These are phyloP conservation scores for Prototheca cutis DNA, from an alignment of 163 green algal genomes.

Conservation along the genomic window DNA sequence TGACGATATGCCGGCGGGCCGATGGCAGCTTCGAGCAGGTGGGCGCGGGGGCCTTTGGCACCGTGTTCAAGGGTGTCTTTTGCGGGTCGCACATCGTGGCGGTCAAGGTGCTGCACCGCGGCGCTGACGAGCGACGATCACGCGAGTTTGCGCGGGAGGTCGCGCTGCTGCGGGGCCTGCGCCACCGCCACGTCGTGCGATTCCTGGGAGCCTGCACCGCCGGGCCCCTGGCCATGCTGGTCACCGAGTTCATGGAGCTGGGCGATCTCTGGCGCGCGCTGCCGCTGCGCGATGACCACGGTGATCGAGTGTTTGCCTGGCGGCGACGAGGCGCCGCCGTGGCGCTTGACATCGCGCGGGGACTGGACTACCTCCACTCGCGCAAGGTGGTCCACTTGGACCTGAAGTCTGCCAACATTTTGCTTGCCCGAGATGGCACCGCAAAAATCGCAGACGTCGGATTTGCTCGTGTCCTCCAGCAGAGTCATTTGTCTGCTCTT, in stretches of 20 bases:
- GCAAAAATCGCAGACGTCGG: slow-evolving; percentile 46
- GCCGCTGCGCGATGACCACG: slow-evolving; percentile 9
- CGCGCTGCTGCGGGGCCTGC: slow-evolving; percentile 32
- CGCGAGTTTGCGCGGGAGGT: slow-evolving; percentile 38
- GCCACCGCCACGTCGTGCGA: slow-evolving; percentile 49
- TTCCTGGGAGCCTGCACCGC: slow-evolving; percentile 18
- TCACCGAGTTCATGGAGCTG: slow-evolving; percentile 33
- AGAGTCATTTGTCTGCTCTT: slow-evolving; percentile 13
- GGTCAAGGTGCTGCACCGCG: slow-evolving; percentile 34
- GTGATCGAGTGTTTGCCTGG: slow-evolving; percentile 30
- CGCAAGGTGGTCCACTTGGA: slow-evolving; percentile 21
- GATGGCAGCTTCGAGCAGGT: slow-evolving; percentile 39
- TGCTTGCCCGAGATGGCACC: slow-evolving; percentile 35
- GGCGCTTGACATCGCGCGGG: slow-evolving; percentile 22
- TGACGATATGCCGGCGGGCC: slow-evolving; percentile 27
- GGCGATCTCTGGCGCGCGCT: slow-evolving; percentile 30
- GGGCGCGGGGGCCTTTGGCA: slow-evolving; percentile 39
- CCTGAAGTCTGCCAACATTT: slow-evolving; percentile 36
- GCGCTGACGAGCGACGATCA: slow-evolving; percentile 13
- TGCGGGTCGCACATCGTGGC: slow-evolving; percentile 34
- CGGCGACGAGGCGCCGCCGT: slow-evolving; percentile 9
- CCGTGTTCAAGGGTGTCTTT: slow-evolving; percentile 36
- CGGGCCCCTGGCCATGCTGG: slow-evolving; percentile 23
- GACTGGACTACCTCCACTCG: slow-evolving; percentile 25
- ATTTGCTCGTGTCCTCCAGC: slow-evolving; percentile 26